Evolutionary conservation across 2,329 filamentous ascomycete species (phyloP).

Genomic region (Xylaria sp.): DNA sequence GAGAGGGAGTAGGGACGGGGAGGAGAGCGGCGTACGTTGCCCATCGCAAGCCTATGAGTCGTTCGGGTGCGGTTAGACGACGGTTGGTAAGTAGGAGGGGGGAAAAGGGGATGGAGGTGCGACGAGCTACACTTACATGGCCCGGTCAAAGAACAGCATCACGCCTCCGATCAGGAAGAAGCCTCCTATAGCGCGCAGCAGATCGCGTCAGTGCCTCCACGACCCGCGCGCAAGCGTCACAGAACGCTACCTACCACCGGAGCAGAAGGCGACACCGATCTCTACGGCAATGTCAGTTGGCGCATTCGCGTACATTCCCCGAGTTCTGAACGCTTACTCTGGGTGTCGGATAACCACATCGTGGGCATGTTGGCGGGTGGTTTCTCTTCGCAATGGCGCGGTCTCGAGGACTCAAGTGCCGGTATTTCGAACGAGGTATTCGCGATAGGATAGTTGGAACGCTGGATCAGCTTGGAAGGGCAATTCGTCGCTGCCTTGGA

Average conservation of each 20-base stretch:
- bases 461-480: neutral
- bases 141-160: conserved; percentile 95
- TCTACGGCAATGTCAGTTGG: conserved; percentile 57
- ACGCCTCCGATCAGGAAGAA: conserved; percentile 95
- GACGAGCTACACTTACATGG: conserved; percentile 66
- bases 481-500: conserved; percentile 8
- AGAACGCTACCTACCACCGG: conserved; percentile 74
- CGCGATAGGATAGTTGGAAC: neutral
- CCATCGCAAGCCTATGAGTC: conserved; percentile 84
- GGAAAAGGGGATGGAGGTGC: conserved; percentile 1
- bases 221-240: conserved; percentile 8
- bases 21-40: conserved; percentile 67
- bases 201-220: conserved; percentile 26
- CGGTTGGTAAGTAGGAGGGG: neutral
- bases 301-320: neutral
- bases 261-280: conserved; percentile 96
- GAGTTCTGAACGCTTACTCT: conserved; percentile 66
- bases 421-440: neutral
- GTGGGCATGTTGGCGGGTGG: conserved; percentile 66
- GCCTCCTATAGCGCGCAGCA: conserved; percentile 62
- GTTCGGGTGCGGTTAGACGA: conserved; percentile 18
- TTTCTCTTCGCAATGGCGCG: neutral
- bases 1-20: conserved; percentile 11
- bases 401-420: neutral
- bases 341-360: conserved; percentile 95